Percentiles rank a stretch among this genome's conserved stretches.
Evolutionary conservation across 768 basidiomycete genomes (phyloP).

Genomic region (Hygrophorus pudorinus): DNA sequence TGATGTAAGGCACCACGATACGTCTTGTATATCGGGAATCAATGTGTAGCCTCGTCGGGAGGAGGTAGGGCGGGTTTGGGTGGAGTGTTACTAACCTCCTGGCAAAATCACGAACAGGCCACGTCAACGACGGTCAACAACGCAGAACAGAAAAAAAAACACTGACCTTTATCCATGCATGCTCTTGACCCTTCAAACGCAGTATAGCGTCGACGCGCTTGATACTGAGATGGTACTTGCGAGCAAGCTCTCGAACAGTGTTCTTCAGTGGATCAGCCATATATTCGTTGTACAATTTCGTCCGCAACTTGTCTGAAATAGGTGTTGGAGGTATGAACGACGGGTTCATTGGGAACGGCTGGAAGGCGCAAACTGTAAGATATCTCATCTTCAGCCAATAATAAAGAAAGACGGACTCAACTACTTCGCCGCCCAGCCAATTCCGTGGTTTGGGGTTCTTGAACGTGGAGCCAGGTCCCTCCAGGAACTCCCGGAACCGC

Average conservation of each 20-base stretch:
- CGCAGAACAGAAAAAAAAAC: slow-evolving; percentile 9
- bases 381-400: neutral
- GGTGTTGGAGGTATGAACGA: slow-evolving; percentile 77
- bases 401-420: slow-evolving; percentile 29
- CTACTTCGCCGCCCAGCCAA: slow-evolving; percentile 54
- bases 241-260: slow-evolving; percentile 50
- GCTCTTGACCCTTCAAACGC: slow-evolving; percentile 71
- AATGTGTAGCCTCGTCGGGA: slow-evolving; percentile 45
- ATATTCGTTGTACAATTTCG: slow-evolving; percentile 49
- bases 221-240: slow-evolving; percentile 53
- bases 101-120: slow-evolving; percentile 1
- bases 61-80: neutral
- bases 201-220: slow-evolving; percentile 80
- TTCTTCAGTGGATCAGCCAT: slow-evolving; percentile 47
- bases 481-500: slow-evolving; percentile 32
- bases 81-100: slow-evolving; percentile 28
- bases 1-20: slow-evolving; percentile 53
- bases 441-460: slow-evolving; percentile 39
- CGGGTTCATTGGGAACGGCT: slow-evolving; percentile 85
- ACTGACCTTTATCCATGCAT: slow-evolving; percentile 62
- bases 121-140: slow-evolving; percentile 8
- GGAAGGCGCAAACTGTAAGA: neutral
- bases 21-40: slow-evolving; percentile 67
- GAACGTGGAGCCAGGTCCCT: slow-evolving; percentile 30
- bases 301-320: slow-evolving; percentile 50